Evolutionary conservation across 2,329 filamentous ascomycete genomes (phyloP).

Genomic region (Domatiomyces catenatus): DNA sequence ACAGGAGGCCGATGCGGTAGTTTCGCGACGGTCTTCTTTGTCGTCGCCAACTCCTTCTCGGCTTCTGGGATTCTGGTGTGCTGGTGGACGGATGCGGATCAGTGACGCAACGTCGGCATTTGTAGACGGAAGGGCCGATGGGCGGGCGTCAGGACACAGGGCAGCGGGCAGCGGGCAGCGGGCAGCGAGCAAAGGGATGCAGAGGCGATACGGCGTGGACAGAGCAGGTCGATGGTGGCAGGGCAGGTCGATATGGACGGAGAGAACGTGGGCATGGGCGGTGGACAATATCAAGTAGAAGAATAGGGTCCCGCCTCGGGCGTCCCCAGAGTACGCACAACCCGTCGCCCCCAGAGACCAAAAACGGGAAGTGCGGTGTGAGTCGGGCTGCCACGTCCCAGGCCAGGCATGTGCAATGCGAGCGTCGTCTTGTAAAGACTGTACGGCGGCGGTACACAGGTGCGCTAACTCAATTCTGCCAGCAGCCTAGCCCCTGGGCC

Average conservation of each 20-base stretch:
- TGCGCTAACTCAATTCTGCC: background rate
- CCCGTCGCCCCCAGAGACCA: background rate
- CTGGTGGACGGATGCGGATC: background rate
- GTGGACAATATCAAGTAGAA: background rate
- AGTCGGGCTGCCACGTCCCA: background rate
- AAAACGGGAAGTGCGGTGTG: background rate
- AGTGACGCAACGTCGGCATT: background rate
- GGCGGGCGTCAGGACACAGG: slow-evolving; percentile 2
- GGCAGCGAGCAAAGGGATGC: slow-evolving; percentile 8
- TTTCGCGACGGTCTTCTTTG: background rate
- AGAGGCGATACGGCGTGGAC: background rate
- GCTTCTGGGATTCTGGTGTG: background rate
- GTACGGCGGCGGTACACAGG: background rate
- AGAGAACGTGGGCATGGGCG: background rate
- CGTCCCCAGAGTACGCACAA: background rate
- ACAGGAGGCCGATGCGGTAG: background rate
- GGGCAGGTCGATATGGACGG: background rate
- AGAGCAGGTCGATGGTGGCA: background rate
- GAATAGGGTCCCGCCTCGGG: background rate
- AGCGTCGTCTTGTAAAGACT: background rate
- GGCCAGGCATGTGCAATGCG: background rate
- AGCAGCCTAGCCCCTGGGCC: background rate
- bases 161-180: slow-evolving; percentile 4
- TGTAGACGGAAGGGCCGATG: background rate
- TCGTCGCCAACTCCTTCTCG: background rate